phyloP scores from a whole-genome alignment of 352 stramenopile species.

The Phytophthora pseudosyringae region DNA sequence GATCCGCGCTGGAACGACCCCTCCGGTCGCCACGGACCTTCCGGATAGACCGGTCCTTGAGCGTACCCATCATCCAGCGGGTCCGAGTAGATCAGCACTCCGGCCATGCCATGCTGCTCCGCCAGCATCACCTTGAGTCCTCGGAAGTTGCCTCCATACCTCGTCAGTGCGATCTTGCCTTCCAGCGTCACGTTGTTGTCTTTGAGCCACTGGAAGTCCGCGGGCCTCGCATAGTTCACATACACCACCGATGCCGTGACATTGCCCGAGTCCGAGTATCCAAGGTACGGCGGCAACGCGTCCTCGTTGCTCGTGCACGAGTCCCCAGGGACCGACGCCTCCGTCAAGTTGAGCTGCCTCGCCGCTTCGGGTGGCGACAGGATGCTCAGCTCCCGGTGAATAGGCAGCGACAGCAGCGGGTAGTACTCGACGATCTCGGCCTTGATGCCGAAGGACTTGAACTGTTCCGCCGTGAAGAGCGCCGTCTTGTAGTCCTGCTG shows the following conservation, averaged over 20 bases:
- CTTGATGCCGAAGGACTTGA: slow-evolving; percentile 67
- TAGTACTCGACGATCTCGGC: slow-evolving; percentile 72
- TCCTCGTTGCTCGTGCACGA: slow-evolving; percentile 61
- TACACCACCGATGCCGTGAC: slow-evolving; percentile 84
- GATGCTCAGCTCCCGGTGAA: slow-evolving; percentile 51
- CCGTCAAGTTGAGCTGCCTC: slow-evolving; percentile 62
- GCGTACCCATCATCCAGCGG: slow-evolving; percentile 84
- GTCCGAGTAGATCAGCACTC: slow-evolving; percentile 91
- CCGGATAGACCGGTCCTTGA: slow-evolving; percentile 48
- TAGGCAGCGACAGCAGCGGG: slow-evolving; percentile 72
- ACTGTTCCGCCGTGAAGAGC: slow-evolving; percentile 61
- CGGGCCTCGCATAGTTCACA: slow-evolving; percentile 85
- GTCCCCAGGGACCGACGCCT: slow-evolving; percentile 64
- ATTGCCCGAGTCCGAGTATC: slow-evolving; percentile 82
- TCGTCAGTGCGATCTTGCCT: slow-evolving; percentile 84
- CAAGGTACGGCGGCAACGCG: slow-evolving; percentile 79
- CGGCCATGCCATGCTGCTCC: slow-evolving; percentile 74
- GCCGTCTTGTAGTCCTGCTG: slow-evolving; percentile 66
- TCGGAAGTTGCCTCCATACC: slow-evolving; percentile 84
- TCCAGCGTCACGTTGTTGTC: slow-evolving; percentile 69
- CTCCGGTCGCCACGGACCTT: slow-evolving; percentile 58
- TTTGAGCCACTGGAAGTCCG: slow-evolving; percentile 85
- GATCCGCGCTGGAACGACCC: slow-evolving; percentile 88
- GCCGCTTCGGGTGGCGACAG: slow-evolving; percentile 39
- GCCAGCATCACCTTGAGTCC: slow-evolving; percentile 88